Base-by-base conservation (phyloP, 2,329 filamentous ascomycete genomes). In the Sphaerulina populicola region DNA sequence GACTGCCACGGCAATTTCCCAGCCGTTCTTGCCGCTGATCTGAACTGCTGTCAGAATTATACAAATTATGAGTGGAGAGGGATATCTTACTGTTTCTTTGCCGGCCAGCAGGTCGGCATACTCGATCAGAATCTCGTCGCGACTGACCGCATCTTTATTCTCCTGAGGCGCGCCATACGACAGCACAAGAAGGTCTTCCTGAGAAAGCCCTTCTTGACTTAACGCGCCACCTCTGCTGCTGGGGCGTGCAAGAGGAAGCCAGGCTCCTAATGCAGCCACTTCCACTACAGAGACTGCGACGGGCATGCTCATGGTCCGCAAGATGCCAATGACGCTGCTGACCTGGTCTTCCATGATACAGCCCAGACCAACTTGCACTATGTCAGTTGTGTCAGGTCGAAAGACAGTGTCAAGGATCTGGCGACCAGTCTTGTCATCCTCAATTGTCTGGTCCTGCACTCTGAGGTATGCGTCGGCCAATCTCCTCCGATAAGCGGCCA, bases 1-100 rank as follows among this genome's bases (percentile, higher is more conserved):
- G 9, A 95, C 79, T 53, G 88, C 81, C 39, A 96, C 82, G 0
- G 89, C 86, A 64, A 96, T 72, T 70, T 96, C 88, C 91, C 91
- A 97, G 7, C 91, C 90, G 60, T 90, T 62, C 37, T 64, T 66
- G 1, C 62, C 64, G 51, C 69, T 62, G 21, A 60, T 44, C 57
- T 60, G 39, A 4, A 41, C 29, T 15, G 15, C 15, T 12, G 44
- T 58, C 33, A 58, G 53, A 35, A 30, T 35, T 68, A 49, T 64
- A 37, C 29, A 15, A 18, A 8, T 14, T 9, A 27, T 35, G 14
- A 1, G 10, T 8, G 7, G 18, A 23, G n/a, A 18, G 18, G 3
- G 10, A 44, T 56, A 46, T 23, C 8, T n/a, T 35, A 60, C 57
- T 41, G 44, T 50, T 12, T 46, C 35, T 48, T 77, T 71, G 11